A percentile compares a stretch with the other conserved stretches of the same genome.
Conservation (phyloP, 257 asterid species). For the Sherardia arvensis region DNA sequence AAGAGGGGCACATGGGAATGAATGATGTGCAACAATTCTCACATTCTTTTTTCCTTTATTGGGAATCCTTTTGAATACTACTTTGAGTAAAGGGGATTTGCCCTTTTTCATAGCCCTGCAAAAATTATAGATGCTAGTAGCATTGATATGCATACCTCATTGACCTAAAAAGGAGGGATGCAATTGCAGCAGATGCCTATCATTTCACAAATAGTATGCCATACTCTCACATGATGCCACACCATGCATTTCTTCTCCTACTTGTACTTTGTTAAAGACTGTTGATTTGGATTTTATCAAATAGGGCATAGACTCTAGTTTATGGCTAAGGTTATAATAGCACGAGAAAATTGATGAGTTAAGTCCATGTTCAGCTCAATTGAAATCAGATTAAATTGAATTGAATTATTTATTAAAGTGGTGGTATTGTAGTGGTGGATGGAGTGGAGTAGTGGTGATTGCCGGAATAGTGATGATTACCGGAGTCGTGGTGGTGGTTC, state of each 20-base stretch:
- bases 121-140: background rate
- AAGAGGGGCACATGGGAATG: conserved; percentile 52
- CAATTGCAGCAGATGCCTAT: conserved; percentile 14
- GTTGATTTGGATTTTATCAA: background rate
- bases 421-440: too few relatives aligned
- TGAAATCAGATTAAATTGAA: too few relatives aligned
- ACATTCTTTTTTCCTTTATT: conserved; percentile 1
- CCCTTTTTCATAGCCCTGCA: conserved; percentile 1
- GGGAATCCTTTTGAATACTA: background rate
- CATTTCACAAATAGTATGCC: conserved; percentile 25
- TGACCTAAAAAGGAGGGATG: conserved; percentile 19
- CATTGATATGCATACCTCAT: conserved; percentile 1
- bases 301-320: too few relatives aligned
- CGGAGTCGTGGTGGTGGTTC: too few relatives aligned
- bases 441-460: too few relatives aligned
- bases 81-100: background rate
- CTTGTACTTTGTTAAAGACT: background rate
- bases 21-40: conserved; percentile 43
- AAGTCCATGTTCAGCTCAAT: too few relatives aligned
- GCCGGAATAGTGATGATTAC: too few relatives aligned
- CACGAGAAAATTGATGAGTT: too few relatives aligned
- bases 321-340: too few relatives aligned
- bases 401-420: too few relatives aligned
- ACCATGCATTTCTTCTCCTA: conserved; percentile 10
- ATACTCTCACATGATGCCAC: conserved; percentile 10